Evolutionary conservation across 108 stramenopile genomes (phyloP), one percentile per base, ranked within the genome.

Genomic region (Cyclotella sp.): DNA sequence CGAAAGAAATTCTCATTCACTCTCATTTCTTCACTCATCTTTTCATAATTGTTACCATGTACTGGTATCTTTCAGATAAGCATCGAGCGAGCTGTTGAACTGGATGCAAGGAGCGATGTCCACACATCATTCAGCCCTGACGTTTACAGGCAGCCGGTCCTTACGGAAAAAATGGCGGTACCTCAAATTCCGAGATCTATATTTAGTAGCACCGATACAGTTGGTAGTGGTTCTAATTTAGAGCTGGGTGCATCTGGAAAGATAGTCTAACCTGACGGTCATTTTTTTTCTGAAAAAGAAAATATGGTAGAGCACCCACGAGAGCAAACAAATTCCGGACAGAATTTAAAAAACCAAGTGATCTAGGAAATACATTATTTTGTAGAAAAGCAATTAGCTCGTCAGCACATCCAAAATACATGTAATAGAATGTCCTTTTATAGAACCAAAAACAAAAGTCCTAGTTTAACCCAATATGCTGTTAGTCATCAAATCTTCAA

Each of bases 71-170:
- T 58, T 26, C 27, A 58, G 57, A 58, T 58, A 58, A 62, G 61
- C 39, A 62, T 62, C 11, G 85, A 88, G 55, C 53, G 77, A 52
- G 88, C 88, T 13, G 77, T 86, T 0, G 88, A 84, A 51, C 42
- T 88, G 7, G 88, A 88, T 63, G 45, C 49, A 34, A 63, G 84
- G 44, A 79, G 54, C 21, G 53, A 75, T 13, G 73, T 57, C 9
- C 58, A 69, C 5, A 3, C 69, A 47, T 27, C 74, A 14, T 82
- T 82, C 52, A 75, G 81, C 49, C 24, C 47, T 57, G 74, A 75
- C 60, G 63, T 75, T 28, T 96, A 96, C 67, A 76, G 90, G 10
- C 95, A 96, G 58, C 95, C 95, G 26, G 90, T 96, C 2, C 68
- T 96, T 22, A 91, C 92, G n/a, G 86, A 87, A 29, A 43, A 39